Evolutionary conservation across 768 basidiomycete species (phyloP).

Genomic region (Panaeolus papilionaceus): DNA sequence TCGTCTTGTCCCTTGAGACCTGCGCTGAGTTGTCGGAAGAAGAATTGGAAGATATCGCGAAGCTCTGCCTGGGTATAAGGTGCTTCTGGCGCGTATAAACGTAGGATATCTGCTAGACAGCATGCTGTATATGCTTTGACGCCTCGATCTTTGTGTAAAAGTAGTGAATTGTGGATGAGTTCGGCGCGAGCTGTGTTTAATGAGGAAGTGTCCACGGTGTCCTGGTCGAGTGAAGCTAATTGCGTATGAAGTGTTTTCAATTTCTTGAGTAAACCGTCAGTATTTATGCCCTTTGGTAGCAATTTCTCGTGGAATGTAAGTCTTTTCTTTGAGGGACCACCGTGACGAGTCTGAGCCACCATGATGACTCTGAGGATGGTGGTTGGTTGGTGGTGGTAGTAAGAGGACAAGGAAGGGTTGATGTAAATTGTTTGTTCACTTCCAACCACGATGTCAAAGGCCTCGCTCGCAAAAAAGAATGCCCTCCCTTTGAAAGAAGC

Average conservation of each 20-base stretch:
- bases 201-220: constrained; percentile 76
- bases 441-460: constrained; percentile 42
- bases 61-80: constrained; percentile 91
- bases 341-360: constrained; percentile 78
- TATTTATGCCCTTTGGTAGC: constrained; percentile 73
- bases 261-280: constrained; percentile 87
- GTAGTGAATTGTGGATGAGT: constrained; percentile 77
- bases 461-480: constrained; percentile 52
- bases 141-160: constrained; percentile 94
- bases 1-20: constrained; percentile 80
- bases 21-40: constrained; percentile 82
- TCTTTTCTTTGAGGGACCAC: constrained; percentile 61
- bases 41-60: constrained; percentile 96
- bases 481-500: constrained; percentile 82
- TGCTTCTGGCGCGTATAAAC: constrained; percentile 95
- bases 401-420: constrained; percentile 23
- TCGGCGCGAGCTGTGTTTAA: constrained; percentile 76
- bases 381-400: constrained; percentile 20
- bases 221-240: constrained; percentile 88
- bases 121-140: constrained; percentile 96
- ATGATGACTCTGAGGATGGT: constrained; percentile 44
- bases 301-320: constrained; percentile 86
- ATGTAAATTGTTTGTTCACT: constrained; percentile 24
- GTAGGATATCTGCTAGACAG: constrained; percentile 92
- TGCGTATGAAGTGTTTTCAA: constrained; percentile 79